These are phyloP conservation scores for Eutrema salsugineum DNA, from an alignment of 441 rosid species.

Conservation along the genomic window DNA sequence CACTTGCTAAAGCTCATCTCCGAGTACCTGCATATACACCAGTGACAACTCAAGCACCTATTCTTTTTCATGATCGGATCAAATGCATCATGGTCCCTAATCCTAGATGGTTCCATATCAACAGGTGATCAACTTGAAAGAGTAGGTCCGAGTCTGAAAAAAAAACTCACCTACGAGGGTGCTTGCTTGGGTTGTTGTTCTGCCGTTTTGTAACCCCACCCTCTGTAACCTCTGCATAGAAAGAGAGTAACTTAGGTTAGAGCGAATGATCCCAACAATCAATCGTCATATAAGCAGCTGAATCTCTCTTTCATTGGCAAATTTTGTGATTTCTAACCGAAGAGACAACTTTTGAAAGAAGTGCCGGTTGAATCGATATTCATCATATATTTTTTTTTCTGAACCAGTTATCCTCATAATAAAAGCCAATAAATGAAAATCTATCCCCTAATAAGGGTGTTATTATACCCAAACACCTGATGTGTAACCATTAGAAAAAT, in stretches of 20 bases:
- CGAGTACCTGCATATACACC: conserved; percentile 28
- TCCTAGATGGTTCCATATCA: background rate
- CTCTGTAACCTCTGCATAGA: conserved; percentile 15
- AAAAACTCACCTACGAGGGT: conserved; percentile 28
- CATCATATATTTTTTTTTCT: background rate
- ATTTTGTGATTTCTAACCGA: background rate
- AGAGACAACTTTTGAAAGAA: background rate
- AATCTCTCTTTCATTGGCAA: background rate
- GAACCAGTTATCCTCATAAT: background rate
- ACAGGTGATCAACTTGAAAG: background rate
- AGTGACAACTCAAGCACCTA: background rate
- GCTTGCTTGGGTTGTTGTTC: conserved; percentile 24
- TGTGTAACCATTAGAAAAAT: background rate
- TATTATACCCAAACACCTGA: background rate
- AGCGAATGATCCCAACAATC: background rate
- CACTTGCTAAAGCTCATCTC: conserved; percentile 31
- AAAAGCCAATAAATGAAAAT: background rate
- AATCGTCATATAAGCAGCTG: background rate
- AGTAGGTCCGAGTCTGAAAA: background rate
- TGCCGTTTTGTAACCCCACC: conserved; percentile 6
- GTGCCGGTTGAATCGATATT: background rate
- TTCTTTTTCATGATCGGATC: conserved; percentile 2
- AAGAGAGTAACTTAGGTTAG: background rate
- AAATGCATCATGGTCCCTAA: background rate
- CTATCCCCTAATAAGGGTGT: background rate